Conservation (phyloP, 2,329 filamentous ascomycete species). For the Trichoderma sp. region DNA sequence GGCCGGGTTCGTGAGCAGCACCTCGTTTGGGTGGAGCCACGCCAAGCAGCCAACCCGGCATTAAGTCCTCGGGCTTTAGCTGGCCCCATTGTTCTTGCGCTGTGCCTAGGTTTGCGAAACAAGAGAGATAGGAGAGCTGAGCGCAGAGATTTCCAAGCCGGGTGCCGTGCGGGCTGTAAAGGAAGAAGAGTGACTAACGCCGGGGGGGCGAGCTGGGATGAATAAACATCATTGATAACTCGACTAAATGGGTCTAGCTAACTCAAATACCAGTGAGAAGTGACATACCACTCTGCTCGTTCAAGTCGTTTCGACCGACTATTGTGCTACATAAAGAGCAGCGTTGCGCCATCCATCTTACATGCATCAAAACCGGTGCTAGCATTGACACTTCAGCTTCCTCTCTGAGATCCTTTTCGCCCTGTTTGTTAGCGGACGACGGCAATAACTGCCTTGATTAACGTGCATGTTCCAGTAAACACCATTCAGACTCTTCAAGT, state of each 20-base stretch:
- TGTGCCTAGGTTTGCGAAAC: not conserved
- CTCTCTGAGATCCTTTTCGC: not conserved
- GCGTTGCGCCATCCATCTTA: constrained; percentile 11
- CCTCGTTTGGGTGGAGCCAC: too few species aligned
- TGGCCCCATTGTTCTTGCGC: not conserved
- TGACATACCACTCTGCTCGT: not conserved
- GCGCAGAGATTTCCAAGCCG: constrained; percentile 21
- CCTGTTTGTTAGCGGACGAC: not conserved
- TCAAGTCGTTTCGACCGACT: not conserved
- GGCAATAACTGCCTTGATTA: not conserved
- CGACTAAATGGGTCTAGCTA: not conserved
- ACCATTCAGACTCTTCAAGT: not conserved
- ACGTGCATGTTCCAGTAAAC: not conserved
- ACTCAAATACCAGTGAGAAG: not conserved
- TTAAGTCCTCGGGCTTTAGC: constrained; percentile 10
- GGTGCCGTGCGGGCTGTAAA: not conserved
- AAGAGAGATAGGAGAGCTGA: not conserved
- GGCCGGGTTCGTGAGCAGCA: too few species aligned
- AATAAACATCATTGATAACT: not conserved
- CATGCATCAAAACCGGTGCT: not conserved
- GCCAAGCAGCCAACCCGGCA: too few species aligned
- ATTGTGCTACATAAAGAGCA: not conserved
- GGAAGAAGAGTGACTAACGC: not conserved
- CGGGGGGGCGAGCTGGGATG: constrained; percentile 8
- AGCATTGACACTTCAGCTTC: not conserved